Evolutionary conservation across 805 yeast species (phyloP), one percentile per base, ranked within the genome.

Genomic region (Pichia nanzhaoensis): DNA sequence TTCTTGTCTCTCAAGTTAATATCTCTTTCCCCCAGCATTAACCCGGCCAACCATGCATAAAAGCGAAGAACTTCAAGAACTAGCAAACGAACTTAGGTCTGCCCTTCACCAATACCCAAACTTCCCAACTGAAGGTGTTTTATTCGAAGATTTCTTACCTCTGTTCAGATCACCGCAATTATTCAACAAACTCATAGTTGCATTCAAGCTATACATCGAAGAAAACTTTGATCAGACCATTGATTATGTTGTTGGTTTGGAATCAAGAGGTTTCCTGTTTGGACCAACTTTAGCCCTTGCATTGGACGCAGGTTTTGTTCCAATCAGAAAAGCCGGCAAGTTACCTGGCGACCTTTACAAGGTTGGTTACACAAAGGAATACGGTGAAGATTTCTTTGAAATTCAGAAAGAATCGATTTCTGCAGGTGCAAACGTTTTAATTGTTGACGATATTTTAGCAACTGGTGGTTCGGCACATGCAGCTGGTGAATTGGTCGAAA

Each of bases 401-500:
- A 80, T 93, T 67, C 99, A 93, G 71, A 71, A 74, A 51, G 90
- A 77, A 45, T 79, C 91, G 32, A 79, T 93, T 54, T 83, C 87
- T 53, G 73, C 74, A 51, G 95, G 91, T 33, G 76, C 95, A 39
- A 84, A 75, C 47, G 93, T 93, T 24, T 70, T 91, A 33, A 75
- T 93, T 53, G 95, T 93, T 33, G 99, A 93, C 66, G 99, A 93
- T 61, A 89, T 93, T 58, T 84, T 93, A 63, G 99, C 99, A 41
- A 93, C 99, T 33, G 98, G 98, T 51, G 99, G 99, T 34, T 84
- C 95, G 55, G 99, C 99, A 21, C 68, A 70, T 45, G 96, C 95
- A 48, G 98, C 98, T 35, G 97, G 95, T 48, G 83, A 87, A 59
- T 75, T 93, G 53, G 84, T 88, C 42, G 60, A 62, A 54, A 68